Evolutionary conservation across 2,329 filamentous ascomycete genomes (phyloP), one percentile per base, ranked within the genome.

Genomic region (Scedosporium boydii): DNA sequence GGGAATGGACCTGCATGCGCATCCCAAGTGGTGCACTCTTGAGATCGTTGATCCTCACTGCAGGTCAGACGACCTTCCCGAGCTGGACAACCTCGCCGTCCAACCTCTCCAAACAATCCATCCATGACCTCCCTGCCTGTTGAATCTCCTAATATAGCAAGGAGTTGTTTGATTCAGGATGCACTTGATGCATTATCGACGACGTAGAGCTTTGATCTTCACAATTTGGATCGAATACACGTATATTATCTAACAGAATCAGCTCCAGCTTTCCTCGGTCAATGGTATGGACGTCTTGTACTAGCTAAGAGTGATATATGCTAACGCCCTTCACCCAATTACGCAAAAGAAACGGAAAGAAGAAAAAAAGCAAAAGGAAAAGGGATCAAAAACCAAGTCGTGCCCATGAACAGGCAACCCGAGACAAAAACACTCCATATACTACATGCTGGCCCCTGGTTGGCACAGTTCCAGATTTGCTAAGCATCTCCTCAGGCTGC

Each of bases 361-460:
- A 56, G 34, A 55, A 63, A 6, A 16, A 18, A 55, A 63, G 34
- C 23, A 53, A 21, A 29, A 29, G 23, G 14, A 27, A 56, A 23
- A 56, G 7, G 53, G 53, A 29, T 56, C 53, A 56, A 27, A 38
- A 58, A 41, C 16, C 16, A 18, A 58, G 23, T 18, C 27, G 6
- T 9, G 27, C 55, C 34, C 6, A 21, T 34, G 21, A 34, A 58
- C 12, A 38, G 34, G 34, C 26, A 27, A 58, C 27, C 55, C 34
- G 27, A 48, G 42, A 41, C 58, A 41, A 38, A 46, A 27, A 59
- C 38, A 46, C 58, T 46, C 58, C 23, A 46, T 59, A 48, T 59
- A 46, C 38, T 58, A 58, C 55, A 58, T 58, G 23, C 55, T 58
- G 26, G 55, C 34, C 34, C n/a, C 55, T 58, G 55, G 51, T 55